Percentiles rank a stretch among this genome's conserved stretches.
Conservation (phyloP, 176 grass and related monocot species). For the Paspalum notatum region DNA sequence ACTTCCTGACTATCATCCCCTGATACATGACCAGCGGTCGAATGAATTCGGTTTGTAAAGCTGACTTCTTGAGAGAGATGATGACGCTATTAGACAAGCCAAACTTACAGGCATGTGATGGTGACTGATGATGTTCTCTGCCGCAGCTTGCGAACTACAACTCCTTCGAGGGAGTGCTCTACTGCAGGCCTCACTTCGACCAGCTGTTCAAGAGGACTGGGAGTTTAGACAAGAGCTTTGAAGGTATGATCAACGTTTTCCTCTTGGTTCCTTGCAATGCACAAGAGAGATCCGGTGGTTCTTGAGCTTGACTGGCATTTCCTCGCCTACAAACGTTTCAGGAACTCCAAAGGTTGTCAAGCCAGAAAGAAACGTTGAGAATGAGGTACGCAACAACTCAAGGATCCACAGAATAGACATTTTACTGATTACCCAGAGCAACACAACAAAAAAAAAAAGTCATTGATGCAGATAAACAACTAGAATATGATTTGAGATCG, state of each 20-base stretch:
- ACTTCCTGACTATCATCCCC: too few species aligned
- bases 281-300: constrained; percentile 7
- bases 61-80: neutral
- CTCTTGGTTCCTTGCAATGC: neutral
- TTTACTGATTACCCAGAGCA: neutral
- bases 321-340: constrained; percentile 42
- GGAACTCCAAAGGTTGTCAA: constrained; percentile 95
- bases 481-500: neutral
- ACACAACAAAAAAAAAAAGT: neutral
- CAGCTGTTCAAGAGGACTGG: constrained; percentile 98
- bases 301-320: constrained; percentile 16
- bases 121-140: neutral
- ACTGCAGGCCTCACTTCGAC: constrained; percentile 97
- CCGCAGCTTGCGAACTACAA: constrained; percentile 91
- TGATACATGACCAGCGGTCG: too few species aligned
- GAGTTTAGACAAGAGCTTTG: constrained; percentile 96
- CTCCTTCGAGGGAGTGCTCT: constrained; percentile 95
- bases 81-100: neutral
- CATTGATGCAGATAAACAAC: neutral
- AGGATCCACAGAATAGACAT: neutral
- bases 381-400: constrained; percentile 56
- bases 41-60: neutral
- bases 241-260: constrained; percentile 45
- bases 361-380: constrained; percentile 79
- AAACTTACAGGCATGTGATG: neutral